Conservation (phyloP, 2,329 filamentous ascomycete genomes). For the Trichocomaceae sp. region DNA sequence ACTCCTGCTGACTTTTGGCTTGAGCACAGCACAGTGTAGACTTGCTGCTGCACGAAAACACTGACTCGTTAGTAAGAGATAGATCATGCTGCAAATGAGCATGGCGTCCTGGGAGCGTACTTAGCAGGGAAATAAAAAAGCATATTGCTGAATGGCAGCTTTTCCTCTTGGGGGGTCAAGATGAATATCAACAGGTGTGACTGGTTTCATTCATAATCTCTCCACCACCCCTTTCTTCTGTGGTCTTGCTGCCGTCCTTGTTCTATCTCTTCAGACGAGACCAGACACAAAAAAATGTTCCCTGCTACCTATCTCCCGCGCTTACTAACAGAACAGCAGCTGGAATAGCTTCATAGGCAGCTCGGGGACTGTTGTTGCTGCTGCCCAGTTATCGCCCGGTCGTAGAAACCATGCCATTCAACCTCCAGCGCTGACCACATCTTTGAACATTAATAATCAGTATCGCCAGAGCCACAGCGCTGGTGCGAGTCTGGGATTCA, state of each 20-base stretch:
- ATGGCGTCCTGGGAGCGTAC: slow-evolving; percentile 15
- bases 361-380: slow-evolving; percentile 3
- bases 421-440: slow-evolving; percentile 39
- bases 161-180: slow-evolving; percentile 18
- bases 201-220: slow-evolving; percentile 14
- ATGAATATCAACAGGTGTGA: slow-evolving; percentile 34
- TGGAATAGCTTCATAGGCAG: slow-evolving; percentile 11
- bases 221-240: background rate
- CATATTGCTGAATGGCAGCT: slow-evolving; percentile 17
- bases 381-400: slow-evolving; percentile 18
- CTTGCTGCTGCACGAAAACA: background rate
- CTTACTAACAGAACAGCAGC: slow-evolving; percentile 7
- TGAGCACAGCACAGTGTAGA: too few relatives aligned
- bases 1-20: slow-evolving; percentile 5
- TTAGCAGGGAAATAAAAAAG: slow-evolving; percentile 9
- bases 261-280: too few relatives aligned
- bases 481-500: slow-evolving; percentile 26
- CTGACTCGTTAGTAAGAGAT: slow-evolving; percentile 3
- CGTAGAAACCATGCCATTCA: slow-evolving; percentile 39
- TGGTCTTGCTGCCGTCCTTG: background rate
- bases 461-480: slow-evolving; percentile 29
- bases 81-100: slow-evolving; percentile 15
- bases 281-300: background rate
- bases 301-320: too few relatives aligned
- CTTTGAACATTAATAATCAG: slow-evolving; percentile 29